These are phyloP conservation scores for Laburnicola sp. DNA, from an alignment of 2,329 filamentous ascomycete genomes.

Conservation along the genomic window DNA sequence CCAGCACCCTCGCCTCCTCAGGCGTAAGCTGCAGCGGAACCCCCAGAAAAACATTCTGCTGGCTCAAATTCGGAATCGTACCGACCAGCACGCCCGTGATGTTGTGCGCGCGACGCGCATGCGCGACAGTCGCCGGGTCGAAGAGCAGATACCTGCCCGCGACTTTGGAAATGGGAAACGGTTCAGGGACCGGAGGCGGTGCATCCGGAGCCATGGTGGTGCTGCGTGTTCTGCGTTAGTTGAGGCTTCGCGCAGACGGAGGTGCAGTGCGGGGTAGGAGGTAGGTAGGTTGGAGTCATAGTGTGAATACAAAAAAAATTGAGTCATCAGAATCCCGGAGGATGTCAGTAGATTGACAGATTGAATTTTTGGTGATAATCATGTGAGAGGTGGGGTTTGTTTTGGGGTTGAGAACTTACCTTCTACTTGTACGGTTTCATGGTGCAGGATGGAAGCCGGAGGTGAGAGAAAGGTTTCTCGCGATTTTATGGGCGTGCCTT, in stretches of 20 bases:
- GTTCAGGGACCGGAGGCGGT: slow-evolving; percentile 49
- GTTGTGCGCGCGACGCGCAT: slow-evolving; percentile 76
- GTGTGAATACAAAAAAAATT: slow-evolving; percentile 46
- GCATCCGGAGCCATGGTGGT: slow-evolving; percentile 38
- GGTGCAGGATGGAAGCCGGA: slow-evolving; percentile 17
- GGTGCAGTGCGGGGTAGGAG: background rate
- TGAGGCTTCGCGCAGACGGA: slow-evolving; percentile 4
- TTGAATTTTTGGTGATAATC: slow-evolving; percentile 68
- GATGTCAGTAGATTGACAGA: slow-evolving; percentile 84
- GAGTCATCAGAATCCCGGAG: slow-evolving; percentile 57
- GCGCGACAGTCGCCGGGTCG: slow-evolving; percentile 73
- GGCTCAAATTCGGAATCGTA: slow-evolving; percentile 86
- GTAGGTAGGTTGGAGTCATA: slow-evolving; percentile 30
- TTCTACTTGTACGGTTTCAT: slow-evolving; percentile 44
- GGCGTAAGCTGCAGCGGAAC: slow-evolving; percentile 86
- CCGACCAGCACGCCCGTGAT: slow-evolving; percentile 86
- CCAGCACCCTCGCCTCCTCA: slow-evolving; percentile 82
- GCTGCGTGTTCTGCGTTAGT: slow-evolving; percentile 9
- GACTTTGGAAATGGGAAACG: slow-evolving; percentile 79
- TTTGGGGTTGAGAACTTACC: slow-evolving; percentile 25
- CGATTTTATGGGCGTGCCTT: slow-evolving; percentile 8
- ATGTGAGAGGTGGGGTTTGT: slow-evolving; percentile 25
- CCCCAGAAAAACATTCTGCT: slow-evolving; percentile 92
- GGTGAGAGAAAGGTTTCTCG: slow-evolving; percentile 3
- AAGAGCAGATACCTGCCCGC: slow-evolving; percentile 85